Evolutionary conservation across 495 filamentous ascomycete species (phyloP).

Genomic region (Trichoderma orchidacearum): DNA sequence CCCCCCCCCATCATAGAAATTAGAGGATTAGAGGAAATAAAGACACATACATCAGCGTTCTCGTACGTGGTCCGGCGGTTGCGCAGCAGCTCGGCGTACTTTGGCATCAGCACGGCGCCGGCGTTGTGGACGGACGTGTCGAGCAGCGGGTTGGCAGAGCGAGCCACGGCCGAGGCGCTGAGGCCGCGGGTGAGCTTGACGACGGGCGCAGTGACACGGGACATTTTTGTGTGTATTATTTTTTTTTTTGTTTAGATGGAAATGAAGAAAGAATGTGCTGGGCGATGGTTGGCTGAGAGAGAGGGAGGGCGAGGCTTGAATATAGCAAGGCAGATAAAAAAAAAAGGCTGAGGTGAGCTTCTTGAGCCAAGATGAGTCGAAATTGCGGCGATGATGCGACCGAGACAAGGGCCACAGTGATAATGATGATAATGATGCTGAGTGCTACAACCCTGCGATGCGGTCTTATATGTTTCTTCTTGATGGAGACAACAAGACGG

Average conservation of each 20-base stretch:
- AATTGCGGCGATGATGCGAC: no score
- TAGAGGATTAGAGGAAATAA: background rate
- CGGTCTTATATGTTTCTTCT: no score
- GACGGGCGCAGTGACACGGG: slow-evolving; percentile 25
- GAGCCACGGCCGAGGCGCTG: slow-evolving; percentile 17
- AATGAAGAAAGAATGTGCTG: background rate
- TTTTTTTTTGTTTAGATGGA: background rate
- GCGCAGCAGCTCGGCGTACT: slow-evolving; percentile 6
- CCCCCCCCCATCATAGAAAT: no score
- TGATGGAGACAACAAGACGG: no score
- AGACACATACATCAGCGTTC: slow-evolving; percentile 18
- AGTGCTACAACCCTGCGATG: no score
- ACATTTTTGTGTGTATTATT: slow-evolving; percentile 10
- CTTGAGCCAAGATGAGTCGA: no score
- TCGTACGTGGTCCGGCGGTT: slow-evolving; percentile 5
- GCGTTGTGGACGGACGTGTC: slow-evolving; percentile 19
- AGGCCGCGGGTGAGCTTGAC: slow-evolving; percentile 30
- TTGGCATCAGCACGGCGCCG: slow-evolving; percentile 4
- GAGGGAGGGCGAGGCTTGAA: no score
- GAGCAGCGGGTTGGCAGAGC: slow-evolving; percentile 7
- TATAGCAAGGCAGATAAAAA: no score
- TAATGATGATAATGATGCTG: no score
- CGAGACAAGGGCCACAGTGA: no score
- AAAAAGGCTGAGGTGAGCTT: no score
- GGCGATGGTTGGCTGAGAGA: no score